Base-by-base conservation (phyloP, 805 yeast species). In the Kodamaea leandrae region DNA sequence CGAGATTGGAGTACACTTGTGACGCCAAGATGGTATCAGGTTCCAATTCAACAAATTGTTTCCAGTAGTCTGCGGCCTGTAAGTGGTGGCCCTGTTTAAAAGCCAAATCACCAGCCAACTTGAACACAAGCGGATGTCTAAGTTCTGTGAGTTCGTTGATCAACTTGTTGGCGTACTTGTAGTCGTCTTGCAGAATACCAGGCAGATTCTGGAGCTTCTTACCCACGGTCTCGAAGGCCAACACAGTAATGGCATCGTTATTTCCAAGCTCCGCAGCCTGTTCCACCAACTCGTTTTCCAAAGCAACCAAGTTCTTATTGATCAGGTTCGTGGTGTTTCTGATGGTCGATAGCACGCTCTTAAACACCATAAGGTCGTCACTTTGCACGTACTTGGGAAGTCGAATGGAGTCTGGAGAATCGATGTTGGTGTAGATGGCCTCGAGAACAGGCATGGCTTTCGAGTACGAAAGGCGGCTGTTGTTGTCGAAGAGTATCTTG, bases 211-310 rank as follows among this genome's bases (percentile, higher is more conserved):
- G 48, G 18, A 39, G 29, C 17, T 39, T 33, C n/a, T 38, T 42
- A 6, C 41, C 46, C 20, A 86, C 60, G 1, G 86, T 79, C 36
- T 82, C 80, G 49, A 82, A 87, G 3, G 91, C 79, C 15, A 90
- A 58, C 9, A 86, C 66, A 1, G 91, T 70, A 16, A 89, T 77
- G 0, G 96, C 96, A 59, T 88, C 87, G 47, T 80, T 76, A 52
- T 84, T 79, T 0, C 96, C 96, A 53, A 78, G 53, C 52, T 86
- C 95, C 0, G 96, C 96, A 10, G 96, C 87, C 38, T 74, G 74
- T 45, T 88, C 95, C n/a, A 89, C 74, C 15, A 90, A 59, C 47
- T 78, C 81, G 47, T 80, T 77, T 55, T 89, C 96, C 25, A 87
- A 63, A 10, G 66, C 76, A 4, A 83, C 64, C 15, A 83, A 62